A percentile compares a stretch with the other conserved stretches of the same genome.
Evolutionary conservation across 2,329 filamentous ascomycete species (phyloP).

Genomic region (Thelonectria olida): DNA sequence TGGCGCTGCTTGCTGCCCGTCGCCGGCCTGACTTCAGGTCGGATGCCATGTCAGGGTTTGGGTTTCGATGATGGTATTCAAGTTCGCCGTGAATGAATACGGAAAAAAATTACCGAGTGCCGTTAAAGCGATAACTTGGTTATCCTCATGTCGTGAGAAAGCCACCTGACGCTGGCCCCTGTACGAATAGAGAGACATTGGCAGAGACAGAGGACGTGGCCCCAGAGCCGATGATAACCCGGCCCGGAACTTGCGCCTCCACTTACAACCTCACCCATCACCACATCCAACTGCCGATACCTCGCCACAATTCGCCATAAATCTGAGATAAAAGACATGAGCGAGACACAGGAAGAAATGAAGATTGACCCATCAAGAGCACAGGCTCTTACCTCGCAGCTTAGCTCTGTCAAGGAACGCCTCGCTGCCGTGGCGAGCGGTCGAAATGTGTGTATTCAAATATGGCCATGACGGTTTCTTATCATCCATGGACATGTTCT

Average conservation of each 20-base stretch:
- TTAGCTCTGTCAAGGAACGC: conserved; percentile 67
- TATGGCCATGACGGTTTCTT: neutral
- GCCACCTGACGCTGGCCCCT: conserved; percentile 7
- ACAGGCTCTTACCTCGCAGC: conserved; percentile 68
- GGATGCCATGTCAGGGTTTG: conserved; percentile 38
- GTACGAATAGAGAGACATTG: no score
- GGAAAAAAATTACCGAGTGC: neutral
- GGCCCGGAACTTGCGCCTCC: conserved; percentile 32
- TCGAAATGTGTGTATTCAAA: conserved; percentile 57
- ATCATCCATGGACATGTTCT: conserved; percentile 22
- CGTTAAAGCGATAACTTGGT: neutral
- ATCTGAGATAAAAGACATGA: conserved; percentile 48
- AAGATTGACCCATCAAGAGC: conserved; percentile 70
- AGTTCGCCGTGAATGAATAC: neutral
- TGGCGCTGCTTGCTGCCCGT: conserved; percentile 57
- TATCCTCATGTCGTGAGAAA: conserved; percentile 13
- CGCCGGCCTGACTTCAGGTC: conserved; percentile 49
- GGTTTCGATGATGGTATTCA: neutral
- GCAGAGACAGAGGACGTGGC: no score
- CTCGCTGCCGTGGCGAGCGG: conserved; percentile 63
- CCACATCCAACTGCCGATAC: conserved; percentile 6
- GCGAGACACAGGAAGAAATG: conserved; percentile 60
- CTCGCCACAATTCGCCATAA: neutral
- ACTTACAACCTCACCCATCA: conserved; percentile 35
- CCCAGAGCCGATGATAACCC: conserved; percentile 47